These are phyloP conservation scores for Stipa capillata DNA, from an alignment of 176 grass and related monocot genomes.

Conservation along the genomic window DNA sequence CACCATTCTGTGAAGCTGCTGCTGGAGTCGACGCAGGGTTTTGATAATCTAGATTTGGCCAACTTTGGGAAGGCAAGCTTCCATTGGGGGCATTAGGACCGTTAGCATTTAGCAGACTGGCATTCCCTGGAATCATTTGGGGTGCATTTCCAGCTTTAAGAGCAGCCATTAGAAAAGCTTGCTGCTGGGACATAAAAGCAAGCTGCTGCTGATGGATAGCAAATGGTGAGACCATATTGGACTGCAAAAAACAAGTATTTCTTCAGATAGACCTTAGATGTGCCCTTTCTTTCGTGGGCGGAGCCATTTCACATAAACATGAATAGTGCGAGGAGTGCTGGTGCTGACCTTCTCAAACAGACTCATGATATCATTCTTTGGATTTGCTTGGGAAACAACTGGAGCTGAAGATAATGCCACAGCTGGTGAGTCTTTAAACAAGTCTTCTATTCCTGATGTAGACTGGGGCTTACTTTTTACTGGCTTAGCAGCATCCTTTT, in stretches of 20 bases:
- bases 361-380: conserved; percentile 91
- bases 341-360: conserved; percentile 95
- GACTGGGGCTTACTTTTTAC: conserved; percentile 53
- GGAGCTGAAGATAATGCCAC: conserved; percentile 54
- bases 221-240: conserved; percentile 87
- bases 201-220: conserved; percentile 89
- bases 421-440: conserved; percentile 81
- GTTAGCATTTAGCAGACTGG: conserved; percentile 43
- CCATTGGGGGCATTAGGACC: conserved; percentile 31
- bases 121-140: conserved; percentile 29
- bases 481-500: conserved; percentile 59
- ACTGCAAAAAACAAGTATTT: conserved; percentile 43
- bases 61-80: conserved; percentile 46
- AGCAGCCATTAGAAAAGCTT: conserved; percentile 85
- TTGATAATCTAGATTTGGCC: conserved; percentile 62
- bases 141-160: conserved; percentile 66
- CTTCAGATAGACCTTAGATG: conserved; percentile 18
- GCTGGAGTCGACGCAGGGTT: conserved; percentile 37
- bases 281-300: background rate
- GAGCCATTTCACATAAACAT: conserved; percentile 2
- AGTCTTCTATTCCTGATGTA: conserved; percentile 63
- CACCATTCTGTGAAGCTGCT: conserved; percentile 47
- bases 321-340: background rate
- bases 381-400: conserved; percentile 34
- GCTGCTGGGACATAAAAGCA: conserved; percentile 77